phyloP scores from a whole-genome alignment of 352 stramenopile genomes.

The Phytophthora ohioensis region DNA sequence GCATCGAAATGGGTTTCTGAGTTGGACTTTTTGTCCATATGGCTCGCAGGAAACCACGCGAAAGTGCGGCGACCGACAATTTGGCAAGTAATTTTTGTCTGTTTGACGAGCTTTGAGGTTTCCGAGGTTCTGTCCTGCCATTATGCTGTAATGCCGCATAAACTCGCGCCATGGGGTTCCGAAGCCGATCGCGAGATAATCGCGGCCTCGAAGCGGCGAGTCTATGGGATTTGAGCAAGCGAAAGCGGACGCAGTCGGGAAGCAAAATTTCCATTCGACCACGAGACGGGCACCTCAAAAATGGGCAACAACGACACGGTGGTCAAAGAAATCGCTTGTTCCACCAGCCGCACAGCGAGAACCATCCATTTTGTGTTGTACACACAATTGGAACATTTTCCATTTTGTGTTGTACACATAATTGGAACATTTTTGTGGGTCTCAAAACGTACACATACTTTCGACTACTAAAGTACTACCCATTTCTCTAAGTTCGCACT shows the following conservation, averaged over 20 bases:
- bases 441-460: background rate
- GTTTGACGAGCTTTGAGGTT: conserved; percentile 7
- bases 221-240: conserved; percentile 20
- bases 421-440: background rate
- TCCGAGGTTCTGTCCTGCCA: background rate
- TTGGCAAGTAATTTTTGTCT: background rate
- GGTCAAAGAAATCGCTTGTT: background rate
- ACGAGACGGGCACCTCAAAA: background rate
- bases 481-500: background rate
- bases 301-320: conserved; percentile 2
- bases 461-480: background rate
- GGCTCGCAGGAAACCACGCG: conserved; percentile 17
- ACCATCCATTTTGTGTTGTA: background rate
- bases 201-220: conserved; percentile 6
- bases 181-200: conserved; percentile 26
- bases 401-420: background rate
- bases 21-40: conserved; percentile 9
- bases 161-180: conserved; percentile 8
- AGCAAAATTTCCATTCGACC: conserved; percentile 21
- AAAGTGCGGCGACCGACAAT: conserved; percentile 14
- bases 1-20: conserved; percentile 7
- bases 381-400: background rate
- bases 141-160: conserved; percentile 9
- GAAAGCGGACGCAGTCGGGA: conserved; percentile 17
- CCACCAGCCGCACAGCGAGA: conserved; percentile 9